Percentiles rank a stretch among this genome's conserved stretches.
These are phyloP conservation scores for Pleurotus salmoneostramineus DNA, from an alignment of 768 basidiomycete species.

Conservation along the genomic window DNA sequence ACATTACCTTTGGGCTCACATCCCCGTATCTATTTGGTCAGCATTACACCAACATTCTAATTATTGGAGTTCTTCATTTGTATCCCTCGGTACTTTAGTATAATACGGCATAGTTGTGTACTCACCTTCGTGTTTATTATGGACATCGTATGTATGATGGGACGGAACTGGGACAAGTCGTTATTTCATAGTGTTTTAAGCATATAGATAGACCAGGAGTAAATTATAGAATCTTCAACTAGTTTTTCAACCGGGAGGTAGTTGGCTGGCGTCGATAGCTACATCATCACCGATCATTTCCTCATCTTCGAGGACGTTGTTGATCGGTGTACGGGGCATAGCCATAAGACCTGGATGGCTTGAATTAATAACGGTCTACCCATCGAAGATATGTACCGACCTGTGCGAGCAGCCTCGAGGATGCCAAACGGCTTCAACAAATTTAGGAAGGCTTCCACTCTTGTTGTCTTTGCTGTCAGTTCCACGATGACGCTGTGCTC, in stretches of 20 bases:
- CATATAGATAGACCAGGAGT: neutral
- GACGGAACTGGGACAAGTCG: neutral
- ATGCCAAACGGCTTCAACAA: conserved; percentile 93
- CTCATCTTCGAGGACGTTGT: conserved; percentile 49
- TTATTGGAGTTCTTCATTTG: no score
- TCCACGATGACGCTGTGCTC: conserved; percentile 95
- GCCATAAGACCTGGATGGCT: conserved; percentile 80
- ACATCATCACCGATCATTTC: conserved; percentile 40
- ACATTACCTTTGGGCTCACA: no score
- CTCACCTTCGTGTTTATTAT: no score
- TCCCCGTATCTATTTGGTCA: no score
- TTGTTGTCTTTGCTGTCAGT: conserved; percentile 85
- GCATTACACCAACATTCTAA: no score
- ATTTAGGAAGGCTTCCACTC: conserved; percentile 91
- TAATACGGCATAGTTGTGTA: no score
- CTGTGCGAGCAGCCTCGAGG: conserved; percentile 91
- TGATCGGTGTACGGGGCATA: conserved; percentile 94
- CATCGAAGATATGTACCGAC: conserved; percentile 33
- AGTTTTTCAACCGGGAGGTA: conserved; percentile 83
- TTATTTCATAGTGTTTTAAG: neutral
- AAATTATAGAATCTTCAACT: neutral
- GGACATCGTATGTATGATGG: neutral
- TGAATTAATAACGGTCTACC: conserved; percentile 17
- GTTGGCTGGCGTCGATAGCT: conserved; percentile 82
- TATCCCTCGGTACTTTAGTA: no score